Evolutionary conservation across 345 rosid species (phyloP), one percentile per base, ranked within the genome.

Genomic region (Raphanus raphanistrum): DNA sequence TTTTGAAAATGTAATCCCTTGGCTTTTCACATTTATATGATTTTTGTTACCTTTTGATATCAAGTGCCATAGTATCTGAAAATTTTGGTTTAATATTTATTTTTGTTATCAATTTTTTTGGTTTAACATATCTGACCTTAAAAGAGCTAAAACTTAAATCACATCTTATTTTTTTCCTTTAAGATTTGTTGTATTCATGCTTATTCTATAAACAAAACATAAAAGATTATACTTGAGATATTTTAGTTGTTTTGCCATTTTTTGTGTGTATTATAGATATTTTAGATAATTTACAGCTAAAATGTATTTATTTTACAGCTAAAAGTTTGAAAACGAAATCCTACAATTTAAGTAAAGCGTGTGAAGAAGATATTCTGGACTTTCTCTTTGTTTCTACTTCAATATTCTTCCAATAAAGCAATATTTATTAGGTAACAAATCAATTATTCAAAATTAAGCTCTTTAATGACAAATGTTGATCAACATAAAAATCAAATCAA

Each of bases 321-420:
- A 76, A 50, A 57, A 60, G 45, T 6, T 32, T 69, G 50, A 55
- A 69, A 60, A 76, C 55, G 15, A 62, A 66, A 45, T 60, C 41
- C 69, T 61, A 68, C 41, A 33, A 65, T 61, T 27, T 33, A 62
- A 62, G 57, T 15, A 76, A 68, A 76, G 10, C 69, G 38, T 76
- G 74, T 67, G 66, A 66, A 75, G 59, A 58, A 58, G 7, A 58
- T 4, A 58, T 13, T 28, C n/a, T 32, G 48, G 6, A 52, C 5
- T 43, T 31, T 59, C 17, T n/a, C 35, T 38, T 28, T 10, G 4
- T 48, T 31, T 6, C 57, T 8, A 38, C 11, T 75, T 66, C 12
- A 50, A 27, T 33, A 73, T 64, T 73, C 63, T 74, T 36, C 57
- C 26, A 35, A 35, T 52, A 54, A 64, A 64, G 2, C 64, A 52